A percentile compares a stretch with the other conserved stretches of the same genome.
Evolutionary conservation across 176 grass and related monocot species (phyloP).

Genomic region (Secale cereale): DNA sequence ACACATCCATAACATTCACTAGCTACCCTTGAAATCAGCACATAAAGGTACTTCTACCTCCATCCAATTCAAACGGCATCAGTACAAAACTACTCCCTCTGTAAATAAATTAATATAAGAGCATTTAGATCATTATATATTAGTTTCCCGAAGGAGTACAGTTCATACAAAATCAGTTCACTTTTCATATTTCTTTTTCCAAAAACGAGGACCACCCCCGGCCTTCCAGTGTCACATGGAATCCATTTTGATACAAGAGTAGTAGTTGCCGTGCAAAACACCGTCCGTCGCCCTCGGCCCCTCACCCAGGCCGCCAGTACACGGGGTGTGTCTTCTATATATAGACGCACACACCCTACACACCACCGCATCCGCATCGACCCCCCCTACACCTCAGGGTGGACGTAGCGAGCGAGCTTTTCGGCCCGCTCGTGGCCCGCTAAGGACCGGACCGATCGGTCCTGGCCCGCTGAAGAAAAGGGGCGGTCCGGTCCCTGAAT

Average conservation of each 20-base stretch:
- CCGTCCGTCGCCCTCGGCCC: background rate
- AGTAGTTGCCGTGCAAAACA: conserved; percentile 24
- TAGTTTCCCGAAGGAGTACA: too few relatives aligned
- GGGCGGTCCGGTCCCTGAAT: too few relatives aligned
- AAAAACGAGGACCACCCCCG: background rate
- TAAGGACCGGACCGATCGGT: too few relatives aligned
- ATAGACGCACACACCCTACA: background rate
- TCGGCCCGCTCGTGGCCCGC: too few relatives aligned
- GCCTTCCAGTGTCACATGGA: background rate
- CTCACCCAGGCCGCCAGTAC: background rate
- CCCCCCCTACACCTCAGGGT: too few relatives aligned
- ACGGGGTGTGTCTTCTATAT: background rate
- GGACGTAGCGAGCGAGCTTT: too few relatives aligned
- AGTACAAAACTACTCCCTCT: too few relatives aligned
- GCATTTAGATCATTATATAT: too few relatives aligned
- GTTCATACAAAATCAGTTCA: background rate
- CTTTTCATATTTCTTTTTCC: background rate
- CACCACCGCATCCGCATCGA: background rate
- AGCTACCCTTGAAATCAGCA: background rate
- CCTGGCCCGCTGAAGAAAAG: too few relatives aligned
- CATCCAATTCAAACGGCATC: background rate
- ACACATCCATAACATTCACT: background rate
- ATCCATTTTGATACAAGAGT: background rate
- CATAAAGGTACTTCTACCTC: background rate
- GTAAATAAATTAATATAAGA: too few relatives aligned